Conservation (phyloP, 2,329 filamentous ascomycete genomes). For the Trichoderma sp. region DNA sequence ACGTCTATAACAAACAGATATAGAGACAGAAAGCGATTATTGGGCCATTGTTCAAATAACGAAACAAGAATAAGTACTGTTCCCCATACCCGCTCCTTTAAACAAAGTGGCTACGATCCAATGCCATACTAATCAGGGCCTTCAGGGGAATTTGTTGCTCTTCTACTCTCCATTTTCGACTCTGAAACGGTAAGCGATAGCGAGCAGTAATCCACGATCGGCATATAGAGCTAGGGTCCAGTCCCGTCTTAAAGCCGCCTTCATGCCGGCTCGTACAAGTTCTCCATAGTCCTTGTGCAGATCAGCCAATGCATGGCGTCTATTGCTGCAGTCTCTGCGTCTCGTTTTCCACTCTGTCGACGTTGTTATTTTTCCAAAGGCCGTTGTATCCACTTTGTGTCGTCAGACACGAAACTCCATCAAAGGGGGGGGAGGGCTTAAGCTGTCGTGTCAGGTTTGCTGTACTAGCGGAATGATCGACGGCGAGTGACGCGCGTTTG, state of each 20-base stretch:
- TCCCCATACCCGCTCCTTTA: not conserved
- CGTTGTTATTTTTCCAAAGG: no score
- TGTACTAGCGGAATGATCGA: slow-evolving; percentile 12
- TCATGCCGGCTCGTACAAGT: not conserved
- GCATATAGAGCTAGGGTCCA: not conserved
- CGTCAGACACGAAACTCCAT: not conserved
- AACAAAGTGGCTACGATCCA: not conserved
- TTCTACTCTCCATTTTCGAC: not conserved
- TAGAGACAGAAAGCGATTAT: not conserved
- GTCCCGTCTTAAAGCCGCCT: not conserved
- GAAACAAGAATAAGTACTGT: not conserved
- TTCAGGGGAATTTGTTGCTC: not conserved
- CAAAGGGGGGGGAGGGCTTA: not conserved
- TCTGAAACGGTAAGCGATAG: not conserved
- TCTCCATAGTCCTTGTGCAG: not conserved
- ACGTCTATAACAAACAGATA: no score
- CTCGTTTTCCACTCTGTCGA: not conserved
- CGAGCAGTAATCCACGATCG: not conserved
- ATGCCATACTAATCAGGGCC: not conserved
- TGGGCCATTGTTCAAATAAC: not conserved
- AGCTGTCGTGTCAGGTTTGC: not conserved
- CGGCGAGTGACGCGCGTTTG: slow-evolving; percentile 8
- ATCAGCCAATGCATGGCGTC: not conserved
- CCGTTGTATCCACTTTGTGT: not conserved
- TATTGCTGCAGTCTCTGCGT: not conserved